Conservation (phyloP, 495 filamentous ascomycete species). For the Tuber borchii region DNA sequence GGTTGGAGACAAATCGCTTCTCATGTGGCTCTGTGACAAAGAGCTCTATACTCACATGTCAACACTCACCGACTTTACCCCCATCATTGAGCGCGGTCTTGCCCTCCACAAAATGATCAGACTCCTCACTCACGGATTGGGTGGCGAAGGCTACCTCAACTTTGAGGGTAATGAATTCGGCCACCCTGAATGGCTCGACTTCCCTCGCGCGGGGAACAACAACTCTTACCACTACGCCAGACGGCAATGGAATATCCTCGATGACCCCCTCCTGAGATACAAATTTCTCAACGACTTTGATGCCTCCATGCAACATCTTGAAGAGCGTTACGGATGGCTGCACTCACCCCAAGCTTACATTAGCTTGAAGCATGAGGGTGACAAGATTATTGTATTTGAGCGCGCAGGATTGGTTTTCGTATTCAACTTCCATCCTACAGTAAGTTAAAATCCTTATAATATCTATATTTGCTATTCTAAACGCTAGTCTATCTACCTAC, state of each 20-base stretch:
- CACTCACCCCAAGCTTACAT: slow-evolving; percentile 82
- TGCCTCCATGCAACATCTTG: slow-evolving; percentile 75
- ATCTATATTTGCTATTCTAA: not conserved
- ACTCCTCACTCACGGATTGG: slow-evolving; percentile 84
- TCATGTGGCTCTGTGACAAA: slow-evolving; percentile 98
- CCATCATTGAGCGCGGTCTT: slow-evolving; percentile 85
- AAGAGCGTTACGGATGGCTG: slow-evolving; percentile 89
- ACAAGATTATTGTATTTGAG: slow-evolving; percentile 96
- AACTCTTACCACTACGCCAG: slow-evolving; percentile 97
- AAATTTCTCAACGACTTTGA: slow-evolving; percentile 92
- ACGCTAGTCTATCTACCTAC: not conserved
- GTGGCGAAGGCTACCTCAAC: slow-evolving; percentile 95
- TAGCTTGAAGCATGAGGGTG: slow-evolving; percentile 83
- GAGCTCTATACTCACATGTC: slow-evolving; percentile 99
- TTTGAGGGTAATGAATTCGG: slow-evolving; percentile 99
- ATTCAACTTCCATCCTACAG: slow-evolving; percentile 89
- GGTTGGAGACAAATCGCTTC: slow-evolving; percentile 89
- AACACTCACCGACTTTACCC: slow-evolving; percentile 68
- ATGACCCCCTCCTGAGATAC: slow-evolving; percentile 80
- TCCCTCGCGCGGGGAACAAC: slow-evolving; percentile 86
- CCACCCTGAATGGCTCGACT: slow-evolving; percentile 98
- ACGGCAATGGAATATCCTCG: slow-evolving; percentile 86
- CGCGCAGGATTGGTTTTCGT: slow-evolving; percentile 82
- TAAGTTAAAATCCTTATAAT: slow-evolving; percentile 16
- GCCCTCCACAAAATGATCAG: slow-evolving; percentile 95